phyloP scores from a whole-genome alignment of 2,329 filamentous ascomycete genomes.

The Trichoderma atroviride region DNA sequence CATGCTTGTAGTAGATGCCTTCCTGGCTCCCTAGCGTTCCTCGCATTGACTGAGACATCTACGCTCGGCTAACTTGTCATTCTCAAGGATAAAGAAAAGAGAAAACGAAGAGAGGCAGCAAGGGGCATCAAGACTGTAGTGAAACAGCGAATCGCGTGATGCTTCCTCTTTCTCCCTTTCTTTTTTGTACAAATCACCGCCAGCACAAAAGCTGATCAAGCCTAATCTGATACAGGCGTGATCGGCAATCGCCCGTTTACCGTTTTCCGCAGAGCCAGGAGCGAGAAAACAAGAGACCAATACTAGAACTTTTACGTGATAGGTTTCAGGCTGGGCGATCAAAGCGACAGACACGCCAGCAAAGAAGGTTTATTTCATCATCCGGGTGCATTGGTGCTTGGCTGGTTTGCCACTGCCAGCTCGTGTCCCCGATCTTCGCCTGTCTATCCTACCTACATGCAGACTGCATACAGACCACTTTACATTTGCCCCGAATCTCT shows the following conservation, averaged over 20 bases:
- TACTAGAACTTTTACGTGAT: neutral
- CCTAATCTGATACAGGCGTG: neutral
- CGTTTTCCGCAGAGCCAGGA: neutral
- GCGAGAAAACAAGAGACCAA: neutral
- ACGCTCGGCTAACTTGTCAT: neutral
- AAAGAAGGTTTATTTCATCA: slow-evolving; percentile 7
- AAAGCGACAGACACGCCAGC: slow-evolving; percentile 20
- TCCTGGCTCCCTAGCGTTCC: neutral
- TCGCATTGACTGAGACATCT: neutral
- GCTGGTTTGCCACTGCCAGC: neutral
- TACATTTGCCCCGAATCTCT: neutral
- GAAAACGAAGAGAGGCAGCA: neutral
- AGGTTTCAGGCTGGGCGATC: neutral
- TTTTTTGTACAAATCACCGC: neutral
- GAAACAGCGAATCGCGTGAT: slow-evolving; percentile 18
- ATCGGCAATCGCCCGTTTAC: neutral
- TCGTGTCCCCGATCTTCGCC: slow-evolving; percentile 5
- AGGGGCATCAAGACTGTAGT: neutral
- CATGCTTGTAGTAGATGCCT: neutral
- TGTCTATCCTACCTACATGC: slow-evolving; percentile 5
- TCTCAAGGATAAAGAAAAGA: neutral
- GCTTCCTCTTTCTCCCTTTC: neutral
- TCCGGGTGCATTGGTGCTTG: slow-evolving; percentile 9
- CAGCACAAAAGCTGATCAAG: neutral
- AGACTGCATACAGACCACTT: neutral